A percentile compares a stretch with the other conserved stretches of the same genome.
Evolutionary conservation across 768 basidiomycete species (phyloP).

Genomic region (Tricholoma sp.): DNA sequence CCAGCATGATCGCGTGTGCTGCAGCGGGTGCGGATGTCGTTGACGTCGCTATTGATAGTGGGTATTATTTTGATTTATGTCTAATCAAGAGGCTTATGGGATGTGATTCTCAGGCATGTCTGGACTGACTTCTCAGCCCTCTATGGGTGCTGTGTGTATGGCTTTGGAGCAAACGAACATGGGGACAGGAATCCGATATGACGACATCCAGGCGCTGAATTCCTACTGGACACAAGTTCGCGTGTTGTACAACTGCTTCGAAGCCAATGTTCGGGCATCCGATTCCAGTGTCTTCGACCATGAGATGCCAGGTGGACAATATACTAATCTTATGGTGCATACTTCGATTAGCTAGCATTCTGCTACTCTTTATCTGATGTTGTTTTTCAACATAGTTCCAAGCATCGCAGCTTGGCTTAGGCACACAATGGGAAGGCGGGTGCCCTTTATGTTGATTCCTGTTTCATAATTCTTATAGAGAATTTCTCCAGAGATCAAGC

Average conservation of each 20-base stretch:
- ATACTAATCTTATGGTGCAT: slow-evolving; percentile 84
- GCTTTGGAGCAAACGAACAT: slow-evolving; percentile 92
- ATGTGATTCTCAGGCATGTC: slow-evolving; percentile 72
- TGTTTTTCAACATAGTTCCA: slow-evolving; percentile 69
- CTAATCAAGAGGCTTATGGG: slow-evolving; percentile 9
- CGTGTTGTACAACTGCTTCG: slow-evolving; percentile 92
- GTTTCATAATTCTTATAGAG: slow-evolving; percentile 8
- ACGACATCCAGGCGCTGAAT: slow-evolving; percentile 96
- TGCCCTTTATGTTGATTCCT: slow-evolving; percentile 6
- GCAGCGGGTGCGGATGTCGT: slow-evolving; percentile 98
- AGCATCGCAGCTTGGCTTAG: slow-evolving; percentile 93
- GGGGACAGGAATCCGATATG: slow-evolving; percentile 94
- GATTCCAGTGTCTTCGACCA: slow-evolving; percentile 99
- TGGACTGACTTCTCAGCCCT: slow-evolving; percentile 95
- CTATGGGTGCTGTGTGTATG: slow-evolving; percentile 96
- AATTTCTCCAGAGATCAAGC: slow-evolving; percentile 73
- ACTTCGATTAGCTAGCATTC: slow-evolving; percentile 5
- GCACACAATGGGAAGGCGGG: slow-evolving; percentile 90
- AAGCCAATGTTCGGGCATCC: slow-evolving; percentile 94
- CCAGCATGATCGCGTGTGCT: slow-evolving; percentile 96
- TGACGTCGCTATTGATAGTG: slow-evolving; percentile 98
- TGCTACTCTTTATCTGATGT: slow-evolving; percentile 9
- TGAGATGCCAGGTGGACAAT: slow-evolving; percentile 98
- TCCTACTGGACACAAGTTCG: slow-evolving; percentile 98
- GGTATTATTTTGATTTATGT: slow-evolving; percentile 23